Evolutionary conservation across 2,329 filamentous ascomycete species (phyloP), one percentile per base, ranked within the genome.

Genomic region (Thelonectria olida): DNA sequence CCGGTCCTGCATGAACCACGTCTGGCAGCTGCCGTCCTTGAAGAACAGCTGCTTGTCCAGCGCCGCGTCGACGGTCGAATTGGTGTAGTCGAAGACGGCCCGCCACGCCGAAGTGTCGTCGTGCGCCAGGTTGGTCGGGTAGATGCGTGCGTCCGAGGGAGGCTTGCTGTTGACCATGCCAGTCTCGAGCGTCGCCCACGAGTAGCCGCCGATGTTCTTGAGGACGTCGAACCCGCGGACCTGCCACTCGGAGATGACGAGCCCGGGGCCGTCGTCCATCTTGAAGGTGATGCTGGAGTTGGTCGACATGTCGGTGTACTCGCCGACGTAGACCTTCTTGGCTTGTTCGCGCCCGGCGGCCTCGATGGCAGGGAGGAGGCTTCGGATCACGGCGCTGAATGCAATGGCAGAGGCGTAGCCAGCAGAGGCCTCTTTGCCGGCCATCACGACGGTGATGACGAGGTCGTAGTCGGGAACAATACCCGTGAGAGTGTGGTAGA

Each of bases 381-480:
- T 60, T 34, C 74, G 63, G 9, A 81, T 53, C 1, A 81, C 58
- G 13, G 72, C 66, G 49, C 63, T 73, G 53, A 77, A 70, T 2
- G 75, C 61, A 1, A 52, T 61, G 3, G 55, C 25, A 0, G 69
- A 66, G 9, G 71, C 63, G 22, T 58, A 60, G 1, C 68, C 41
- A 1, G 50, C 25, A 2, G 63, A 44, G 0, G 71, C 74, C 61
- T 77, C 75, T 1, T 54, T 47, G 0, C 76, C 76, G 1, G 75
- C 77, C 0, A 73, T 73, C 49, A 84, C 65, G 10, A 84, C 66
- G 5, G 76, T 74, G 53, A 82, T 68, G 27, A 77, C 78, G 7
- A 83, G 62, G 47, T 79, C 78, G 64, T 84, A 83, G 63, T 84
- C 81, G 0, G 82, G 81, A 0, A 85, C 69, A 2, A 85, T 67